Evolutionary conservation across 129 eudicot species (phyloP), one percentile per base, ranked within the genome.

Genomic region (Flaveria linearis): DNA sequence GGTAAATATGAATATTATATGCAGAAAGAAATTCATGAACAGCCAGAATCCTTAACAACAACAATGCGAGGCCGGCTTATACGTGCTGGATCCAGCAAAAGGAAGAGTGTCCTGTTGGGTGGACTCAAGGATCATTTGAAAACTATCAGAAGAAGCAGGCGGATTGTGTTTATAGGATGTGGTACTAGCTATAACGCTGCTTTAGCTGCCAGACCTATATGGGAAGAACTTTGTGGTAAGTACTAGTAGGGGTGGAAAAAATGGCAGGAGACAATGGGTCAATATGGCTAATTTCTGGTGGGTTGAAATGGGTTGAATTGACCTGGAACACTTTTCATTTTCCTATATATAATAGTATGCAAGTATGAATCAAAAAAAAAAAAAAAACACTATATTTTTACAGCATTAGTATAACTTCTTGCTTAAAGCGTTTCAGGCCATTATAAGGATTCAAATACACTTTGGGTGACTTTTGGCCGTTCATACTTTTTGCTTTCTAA

Each of bases 141-240:
- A 79, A 94, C 99, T 16, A 94, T 94, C 45, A 87, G 99, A 81
- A 88, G 99, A 71, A 94, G 99, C 82, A 84, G 99, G 75, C 84
- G 99, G 45, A 91, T 94, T 71, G 92, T 94, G 65, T 91, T 94
- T 80, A 87, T 94, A 53, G 99, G 99, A 61, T 94, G 99, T 75
- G 99, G 99, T 68, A 94, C 99, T 43, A 94, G 99, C 82, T 94
- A 94, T 72, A 89, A 91, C 87, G 99, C 99, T 30, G 99, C 99
- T 74, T 87, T 94, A 82, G 99, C 99, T 58, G 82, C 97, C 58
- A 86, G 99, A 65, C 86, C 97, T 77, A 83, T 94, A 66, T 72
- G 91, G 81, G 99, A 94, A 89, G 99, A 91, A 82, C 99, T 94
- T 83, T 91, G 97, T 71, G 98, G 98, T 91, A 53, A 76, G 88